phyloP scores from a whole-genome alignment of 1,284 basidiomycete species.

The Rhodotorula sp. region DNA sequence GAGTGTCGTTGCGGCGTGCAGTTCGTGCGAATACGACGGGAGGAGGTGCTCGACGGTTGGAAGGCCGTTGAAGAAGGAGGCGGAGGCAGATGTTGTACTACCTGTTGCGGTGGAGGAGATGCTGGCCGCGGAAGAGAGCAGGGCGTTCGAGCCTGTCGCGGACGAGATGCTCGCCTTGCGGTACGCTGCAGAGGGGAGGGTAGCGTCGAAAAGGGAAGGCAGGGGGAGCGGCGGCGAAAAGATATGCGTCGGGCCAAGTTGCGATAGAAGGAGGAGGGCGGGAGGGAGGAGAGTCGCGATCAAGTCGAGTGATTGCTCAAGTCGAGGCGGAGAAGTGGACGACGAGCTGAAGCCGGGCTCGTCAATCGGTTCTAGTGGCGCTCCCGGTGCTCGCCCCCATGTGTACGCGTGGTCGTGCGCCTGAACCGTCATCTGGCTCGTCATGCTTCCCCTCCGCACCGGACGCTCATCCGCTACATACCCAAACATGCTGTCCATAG shows the following conservation, averaged over 20 bases:
- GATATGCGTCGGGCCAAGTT: conserved; percentile 42
- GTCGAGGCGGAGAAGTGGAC: background rate
- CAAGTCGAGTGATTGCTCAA: conserved; percentile 38
- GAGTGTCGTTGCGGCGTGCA: conserved; percentile 43
- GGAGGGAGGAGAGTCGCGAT: conserved; percentile 39
- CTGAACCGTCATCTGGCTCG: conserved; percentile 33
- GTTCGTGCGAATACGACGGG: conserved; percentile 39
- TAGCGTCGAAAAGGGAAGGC: conserved; percentile 24
- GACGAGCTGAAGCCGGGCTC: conserved; percentile 9
- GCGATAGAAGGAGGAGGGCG: conserved; percentile 41
- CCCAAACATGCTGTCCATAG: conserved; percentile 20
- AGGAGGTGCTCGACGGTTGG: conserved; percentile 20
- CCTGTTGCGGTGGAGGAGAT: conserved; percentile 35
- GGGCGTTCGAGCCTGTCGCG: conserved; percentile 16
- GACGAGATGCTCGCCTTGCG: conserved; percentile 24
- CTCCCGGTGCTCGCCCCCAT: background rate
- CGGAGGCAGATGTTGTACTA: conserved; percentile 27
- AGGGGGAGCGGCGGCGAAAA: conserved; percentile 38
- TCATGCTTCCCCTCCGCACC: conserved; percentile 21
- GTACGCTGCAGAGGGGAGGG: conserved; percentile 14
- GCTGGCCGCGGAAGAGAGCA: conserved; percentile 32
- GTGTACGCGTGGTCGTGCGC: conserved; percentile 22
- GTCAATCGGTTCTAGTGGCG: conserved; percentile 18
- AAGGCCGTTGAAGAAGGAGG: conserved; percentile 19
- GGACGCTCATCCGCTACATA: background rate